phyloP scores from a whole-genome alignment of 306 rosid genomes.

The Betula pendula region DNA sequence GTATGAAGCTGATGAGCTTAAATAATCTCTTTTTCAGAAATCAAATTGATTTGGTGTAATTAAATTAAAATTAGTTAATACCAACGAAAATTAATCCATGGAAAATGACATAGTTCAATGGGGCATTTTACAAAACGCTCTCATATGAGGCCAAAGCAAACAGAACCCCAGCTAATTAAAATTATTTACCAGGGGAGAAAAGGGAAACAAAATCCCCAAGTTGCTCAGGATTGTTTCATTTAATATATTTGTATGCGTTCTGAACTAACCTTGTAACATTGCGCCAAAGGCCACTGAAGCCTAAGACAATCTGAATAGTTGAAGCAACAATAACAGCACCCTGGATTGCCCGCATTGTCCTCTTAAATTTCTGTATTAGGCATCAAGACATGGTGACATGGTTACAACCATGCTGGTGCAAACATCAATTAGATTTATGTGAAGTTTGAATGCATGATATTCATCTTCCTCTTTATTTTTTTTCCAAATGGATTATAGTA shows the following conservation, averaged over 20 bases:
- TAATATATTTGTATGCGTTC: neutral
- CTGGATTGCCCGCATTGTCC: slow-evolving; percentile 93
- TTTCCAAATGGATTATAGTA: neutral
- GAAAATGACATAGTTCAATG: slow-evolving; percentile 13
- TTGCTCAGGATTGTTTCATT: neutral
- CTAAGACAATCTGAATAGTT: slow-evolving; percentile 96
- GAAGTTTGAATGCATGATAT: slow-evolving; percentile 1
- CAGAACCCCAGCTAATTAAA: slow-evolving; percentile 7
- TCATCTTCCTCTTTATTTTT: neutral
- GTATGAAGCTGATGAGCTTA: neutral
- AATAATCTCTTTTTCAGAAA: slow-evolving; percentile 16
- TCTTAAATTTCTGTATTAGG: slow-evolving; percentile 74
- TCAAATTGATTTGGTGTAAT: slow-evolving; percentile 23
- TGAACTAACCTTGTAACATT: slow-evolving; percentile 88
- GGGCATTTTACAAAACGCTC: slow-evolving; percentile 12
- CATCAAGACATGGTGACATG: slow-evolving; percentile 30
- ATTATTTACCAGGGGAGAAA: neutral
- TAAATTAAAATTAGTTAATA: slow-evolving; percentile 13
- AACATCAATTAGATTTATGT: slow-evolving; percentile 18
- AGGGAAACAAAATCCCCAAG: neutral
- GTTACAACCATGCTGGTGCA: slow-evolving; percentile 30
- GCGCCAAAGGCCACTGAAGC: slow-evolving; percentile 99
- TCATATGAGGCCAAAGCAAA: slow-evolving; percentile 12
- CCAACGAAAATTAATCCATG: slow-evolving; percentile 2
- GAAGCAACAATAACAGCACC: slow-evolving; percentile 95